phyloP scores from a whole-genome alignment of 345 rosid genomes.

The Limnanthes douglasii region DNA sequence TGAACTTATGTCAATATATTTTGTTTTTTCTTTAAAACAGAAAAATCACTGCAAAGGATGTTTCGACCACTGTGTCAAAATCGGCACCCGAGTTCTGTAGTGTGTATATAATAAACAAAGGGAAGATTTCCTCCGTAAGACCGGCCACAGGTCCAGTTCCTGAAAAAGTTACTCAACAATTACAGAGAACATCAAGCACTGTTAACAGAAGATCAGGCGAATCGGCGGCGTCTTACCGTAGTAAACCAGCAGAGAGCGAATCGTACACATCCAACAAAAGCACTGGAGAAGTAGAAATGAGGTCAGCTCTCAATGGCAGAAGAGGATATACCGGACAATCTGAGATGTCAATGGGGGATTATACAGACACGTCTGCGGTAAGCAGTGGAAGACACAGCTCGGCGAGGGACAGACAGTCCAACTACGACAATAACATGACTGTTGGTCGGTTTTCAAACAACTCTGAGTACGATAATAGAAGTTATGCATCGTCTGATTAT shows the following conservation, averaged over 20 bases:
- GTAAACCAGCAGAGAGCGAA: neutral
- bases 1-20: neutral
- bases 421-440: conserved; percentile 8
- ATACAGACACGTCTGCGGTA: conserved; percentile 17
- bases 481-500: conserved; percentile 14
- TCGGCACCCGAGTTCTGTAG: conserved; percentile 57
- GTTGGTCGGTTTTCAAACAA: conserved; percentile 7
- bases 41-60: conserved; percentile 43
- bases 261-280: neutral
- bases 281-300: conserved; percentile 9
- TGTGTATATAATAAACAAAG: conserved; percentile 57
- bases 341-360: conserved; percentile 6
- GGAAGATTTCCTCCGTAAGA: conserved; percentile 39
- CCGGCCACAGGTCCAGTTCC: conserved; percentile 33
- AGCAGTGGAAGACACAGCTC: conserved; percentile 28
- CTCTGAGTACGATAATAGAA: conserved; percentile 13
- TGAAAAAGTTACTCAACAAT: conserved; percentile 6
- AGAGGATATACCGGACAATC: neutral
- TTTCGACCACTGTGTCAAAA: conserved; percentile 42
- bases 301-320: conserved; percentile 13
- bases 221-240: neutral
- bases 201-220: conserved; percentile 17
- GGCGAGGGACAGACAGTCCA: conserved; percentile 8
- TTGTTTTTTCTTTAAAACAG: conserved; percentile 9
- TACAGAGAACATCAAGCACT: conserved; percentile 7